Evolutionary conservation across 371 early-diverging fungal genomes (phyloP), one percentile per base, ranked within the genome.

Genomic region (Funneliformis caledonium): DNA sequence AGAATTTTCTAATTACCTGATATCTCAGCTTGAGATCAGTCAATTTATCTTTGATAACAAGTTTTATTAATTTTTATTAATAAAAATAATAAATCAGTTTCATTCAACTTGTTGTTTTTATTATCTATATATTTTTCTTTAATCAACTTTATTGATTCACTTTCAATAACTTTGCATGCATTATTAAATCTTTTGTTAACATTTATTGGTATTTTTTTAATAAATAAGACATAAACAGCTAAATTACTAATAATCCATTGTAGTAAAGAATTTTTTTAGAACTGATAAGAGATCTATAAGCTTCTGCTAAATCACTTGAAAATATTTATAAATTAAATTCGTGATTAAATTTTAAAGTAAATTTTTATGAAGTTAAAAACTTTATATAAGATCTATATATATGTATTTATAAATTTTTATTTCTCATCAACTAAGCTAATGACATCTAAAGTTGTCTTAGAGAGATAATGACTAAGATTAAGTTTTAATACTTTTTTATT

Each of bases 391-490:
- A 22, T 43, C 11, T 1, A 26, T 2, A 12, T 16, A 72, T 22
- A 4, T 8, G 47, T 45, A 37, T 10, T 48, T n/a, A n/a, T 47
- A 48, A 9, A 31, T 9, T 22, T 52, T 3, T 14, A 7, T 33
- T 76, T 43, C 56, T 31, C n/a, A 80, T 75, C 88, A 11, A 87
- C 87, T 52, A 85, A 67, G 16, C 86, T 86, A 82, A 89, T 43
- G n/a, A n/a, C n/a, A n/a, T n/a, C n/a, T n/a, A n/a, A n/a, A n/a
- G n/a, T n/a, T n/a, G n/a, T n/a, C n/a, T 85, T 67, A 11, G 85
- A 87, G 22, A 88, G 69, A 67, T 83, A 89, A 48, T 76, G 76
- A 7, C 83, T 83, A 2, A 89, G 80, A 19, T 85, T 80, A 47
- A 88, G 73, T 45, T 84, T 83, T 2, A 80, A 22, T 64, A 80